phyloP scores from a whole-genome alignment of 2,329 filamentous ascomycete genomes.

The Penicillium aurantiogriseum region DNA sequence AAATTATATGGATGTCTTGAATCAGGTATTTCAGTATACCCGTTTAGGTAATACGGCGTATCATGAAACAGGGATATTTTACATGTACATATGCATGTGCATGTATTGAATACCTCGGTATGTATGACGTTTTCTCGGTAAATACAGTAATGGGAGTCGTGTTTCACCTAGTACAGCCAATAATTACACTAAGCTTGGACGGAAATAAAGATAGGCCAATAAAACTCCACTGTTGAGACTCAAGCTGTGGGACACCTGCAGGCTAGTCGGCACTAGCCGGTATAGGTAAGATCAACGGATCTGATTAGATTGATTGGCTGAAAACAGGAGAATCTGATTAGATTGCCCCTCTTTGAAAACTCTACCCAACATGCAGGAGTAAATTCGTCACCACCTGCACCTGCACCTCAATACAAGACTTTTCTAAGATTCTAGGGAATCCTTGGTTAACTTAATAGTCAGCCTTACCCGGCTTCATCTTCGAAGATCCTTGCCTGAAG shows the following conservation, averaged over 20 bases:
- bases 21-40: not conserved
- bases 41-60: not conserved
- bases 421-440: not conserved
- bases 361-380: not conserved
- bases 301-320: constrained; percentile 26
- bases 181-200: not conserved
- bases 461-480: not conserved
- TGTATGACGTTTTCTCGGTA: not conserved
- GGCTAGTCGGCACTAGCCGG: not conserved
- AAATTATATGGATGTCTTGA: not conserved
- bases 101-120: not conserved
- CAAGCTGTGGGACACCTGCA: not conserved
- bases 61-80: not conserved
- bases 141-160: not conserved
- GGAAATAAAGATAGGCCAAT: not conserved
- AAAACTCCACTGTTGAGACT: not conserved
- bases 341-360: constrained; percentile 8
- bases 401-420: not conserved
- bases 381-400: not conserved
- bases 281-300: constrained; percentile 18
- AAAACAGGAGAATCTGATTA: constrained; percentile 10
- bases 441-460: not conserved
- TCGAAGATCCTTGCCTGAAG: not conserved
- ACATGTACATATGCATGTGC: not conserved
- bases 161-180: not conserved